phyloP scores from a whole-genome alignment of 345 rosid genomes.

The Boechera stricta region DNA sequence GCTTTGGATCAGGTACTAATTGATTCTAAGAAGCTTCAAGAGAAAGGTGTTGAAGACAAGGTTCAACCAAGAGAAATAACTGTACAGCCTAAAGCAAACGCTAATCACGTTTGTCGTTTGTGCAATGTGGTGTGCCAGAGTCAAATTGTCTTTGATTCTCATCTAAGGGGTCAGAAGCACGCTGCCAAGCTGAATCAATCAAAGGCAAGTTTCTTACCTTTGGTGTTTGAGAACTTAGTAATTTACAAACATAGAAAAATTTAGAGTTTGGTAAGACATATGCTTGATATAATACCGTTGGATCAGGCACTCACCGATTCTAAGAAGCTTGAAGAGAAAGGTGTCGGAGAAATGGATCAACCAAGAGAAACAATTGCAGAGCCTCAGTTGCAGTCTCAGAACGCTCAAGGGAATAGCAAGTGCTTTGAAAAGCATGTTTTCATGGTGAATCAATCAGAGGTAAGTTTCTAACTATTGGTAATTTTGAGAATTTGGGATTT shows the following conservation, averaged over 20 bases:
- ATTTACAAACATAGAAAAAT: constrained; percentile 44
- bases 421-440: constrained; percentile 40
- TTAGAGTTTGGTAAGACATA: constrained; percentile 56
- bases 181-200: constrained; percentile 1
- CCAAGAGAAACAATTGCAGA: constrained; percentile 50
- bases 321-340: constrained; percentile 58
- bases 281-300: constrained; percentile 56
- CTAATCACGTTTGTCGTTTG: not conserved
- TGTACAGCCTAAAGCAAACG: not conserved
- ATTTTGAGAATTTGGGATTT: constrained; percentile 31
- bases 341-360: constrained; percentile 49
- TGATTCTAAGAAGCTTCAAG: constrained; percentile 46
- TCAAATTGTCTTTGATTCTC: constrained; percentile 19
- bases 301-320: constrained; percentile 60
- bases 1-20: constrained; percentile 48
- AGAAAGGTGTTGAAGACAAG: constrained; percentile 54
- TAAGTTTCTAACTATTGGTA: constrained; percentile 5
- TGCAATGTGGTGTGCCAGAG: constrained; percentile 29
- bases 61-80: constrained; percentile 37
- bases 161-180: constrained; percentile 23
- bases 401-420: constrained; percentile 47
- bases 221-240: constrained; percentile 49
- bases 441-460: constrained; percentile 33
- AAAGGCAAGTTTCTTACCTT: constrained; percentile 39
- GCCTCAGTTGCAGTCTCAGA: constrained; percentile 50